phyloP scores from a whole-genome alignment of 2,329 filamentous ascomycete genomes.

The Magnaporthiopsis poae region DNA sequence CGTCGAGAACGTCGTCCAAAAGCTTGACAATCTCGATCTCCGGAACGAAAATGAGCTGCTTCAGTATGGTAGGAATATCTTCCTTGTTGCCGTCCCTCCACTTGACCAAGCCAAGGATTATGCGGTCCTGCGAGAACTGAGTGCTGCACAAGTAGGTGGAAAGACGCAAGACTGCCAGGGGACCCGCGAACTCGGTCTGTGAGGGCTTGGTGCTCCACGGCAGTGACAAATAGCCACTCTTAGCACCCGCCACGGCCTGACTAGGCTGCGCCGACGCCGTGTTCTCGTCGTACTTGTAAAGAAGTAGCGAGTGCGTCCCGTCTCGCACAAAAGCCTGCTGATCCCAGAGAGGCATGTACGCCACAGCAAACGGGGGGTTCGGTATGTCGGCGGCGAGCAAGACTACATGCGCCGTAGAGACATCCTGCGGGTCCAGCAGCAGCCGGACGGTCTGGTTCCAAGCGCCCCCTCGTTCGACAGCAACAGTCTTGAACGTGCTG shows the following conservation, averaged over 20 bases:
- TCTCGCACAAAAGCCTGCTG: slow-evolving; percentile 82
- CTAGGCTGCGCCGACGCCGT: slow-evolving; percentile 59
- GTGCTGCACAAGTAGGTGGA: slow-evolving; percentile 90
- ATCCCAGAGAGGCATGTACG: slow-evolving; percentile 90
- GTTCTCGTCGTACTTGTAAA: slow-evolving; percentile 88
- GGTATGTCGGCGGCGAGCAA: slow-evolving; percentile 84
- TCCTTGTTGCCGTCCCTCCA: slow-evolving; percentile 71
- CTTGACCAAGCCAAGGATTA: slow-evolving; percentile 70
- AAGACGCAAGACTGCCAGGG: slow-evolving; percentile 67
- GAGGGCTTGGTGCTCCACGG: slow-evolving; percentile 62
- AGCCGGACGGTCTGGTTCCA: slow-evolving; percentile 88
- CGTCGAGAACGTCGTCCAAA: slow-evolving; percentile 76
- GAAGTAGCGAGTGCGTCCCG: slow-evolving; percentile 65
- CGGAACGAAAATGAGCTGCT: slow-evolving; percentile 81
- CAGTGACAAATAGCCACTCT: slow-evolving; percentile 75
- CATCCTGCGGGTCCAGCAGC: slow-evolving; percentile 67
- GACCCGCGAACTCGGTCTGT: slow-evolving; percentile 66
- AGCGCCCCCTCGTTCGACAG: slow-evolving; percentile 64
- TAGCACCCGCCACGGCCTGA: slow-evolving; percentile 43
- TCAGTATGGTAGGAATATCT: slow-evolving; percentile 63
- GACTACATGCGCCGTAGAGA: slow-evolving; percentile 73
- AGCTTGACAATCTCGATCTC: slow-evolving; percentile 98
- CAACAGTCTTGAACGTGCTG: slow-evolving; percentile 81
- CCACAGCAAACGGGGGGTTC: slow-evolving; percentile 78
- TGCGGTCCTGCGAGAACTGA: slow-evolving; percentile 82